Conservation (phyloP, 2,329 filamentous ascomycete genomes). For the Truncatella angustata region DNA sequence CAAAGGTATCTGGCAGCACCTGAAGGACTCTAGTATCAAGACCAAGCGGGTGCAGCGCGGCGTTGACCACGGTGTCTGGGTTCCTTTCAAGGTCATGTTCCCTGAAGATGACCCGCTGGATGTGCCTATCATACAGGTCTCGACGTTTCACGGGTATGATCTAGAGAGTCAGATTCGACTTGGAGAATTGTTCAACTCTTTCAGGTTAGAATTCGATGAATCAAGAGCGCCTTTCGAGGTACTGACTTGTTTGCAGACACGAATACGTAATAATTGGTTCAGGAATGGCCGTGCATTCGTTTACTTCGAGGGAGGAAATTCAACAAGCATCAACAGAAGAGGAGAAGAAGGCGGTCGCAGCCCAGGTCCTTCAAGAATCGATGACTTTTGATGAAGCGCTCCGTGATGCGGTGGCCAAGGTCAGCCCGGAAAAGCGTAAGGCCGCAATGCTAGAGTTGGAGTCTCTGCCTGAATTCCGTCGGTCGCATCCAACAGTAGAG, state of each 20-base stretch:
- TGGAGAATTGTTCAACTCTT: constrained; percentile 16
- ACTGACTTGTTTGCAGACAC: background rate
- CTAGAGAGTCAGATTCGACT: constrained; percentile 19
- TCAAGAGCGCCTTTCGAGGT: too few species aligned
- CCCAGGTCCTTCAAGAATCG: constrained; percentile 17
- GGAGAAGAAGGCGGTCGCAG: constrained; percentile 8
- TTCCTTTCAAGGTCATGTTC: constrained; percentile 22
- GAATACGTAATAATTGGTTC: constrained; percentile 19
- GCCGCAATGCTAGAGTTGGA: constrained; percentile 15
- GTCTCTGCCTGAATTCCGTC: constrained; percentile 16
- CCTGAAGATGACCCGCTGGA: constrained; percentile 18
- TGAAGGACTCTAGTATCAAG: constrained; percentile 18
- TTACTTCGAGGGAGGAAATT: constrained; percentile 16
- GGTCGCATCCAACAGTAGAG: constrained; percentile 20
- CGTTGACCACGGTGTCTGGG: constrained; percentile 21
- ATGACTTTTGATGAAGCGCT: constrained; percentile 17
- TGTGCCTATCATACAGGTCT: constrained; percentile 21
- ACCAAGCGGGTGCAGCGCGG: constrained; percentile 20
- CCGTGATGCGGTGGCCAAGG: constrained; percentile 14
- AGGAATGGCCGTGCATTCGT: constrained; percentile 22
- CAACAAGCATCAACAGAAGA: constrained; percentile 11
- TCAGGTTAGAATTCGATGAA: too few species aligned
- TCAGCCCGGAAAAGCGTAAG: constrained; percentile 12
- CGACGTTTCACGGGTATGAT: constrained; percentile 20
- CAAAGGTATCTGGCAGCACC: constrained; percentile 15